These are phyloP conservation scores for Cutaneotrichosporon sp. DNA, from an alignment of 1,284 basidiomycete genomes.

Conservation along the genomic window DNA sequence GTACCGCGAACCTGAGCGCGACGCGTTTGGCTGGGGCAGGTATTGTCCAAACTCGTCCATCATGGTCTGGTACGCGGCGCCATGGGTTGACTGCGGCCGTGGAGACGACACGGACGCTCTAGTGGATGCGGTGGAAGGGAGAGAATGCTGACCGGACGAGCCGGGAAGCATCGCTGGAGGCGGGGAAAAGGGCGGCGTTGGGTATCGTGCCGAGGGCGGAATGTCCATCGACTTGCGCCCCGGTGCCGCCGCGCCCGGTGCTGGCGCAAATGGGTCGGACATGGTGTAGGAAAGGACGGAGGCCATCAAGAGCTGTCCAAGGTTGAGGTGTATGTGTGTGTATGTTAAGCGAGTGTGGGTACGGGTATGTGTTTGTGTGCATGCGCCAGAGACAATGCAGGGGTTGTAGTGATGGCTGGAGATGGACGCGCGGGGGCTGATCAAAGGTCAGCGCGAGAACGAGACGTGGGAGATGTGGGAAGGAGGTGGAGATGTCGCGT, in stretches of 20 bases:
- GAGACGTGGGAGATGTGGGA: too few relatives aligned
- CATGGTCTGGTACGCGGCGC: conserved; percentile 13
- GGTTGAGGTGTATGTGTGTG: conserved; percentile 1
- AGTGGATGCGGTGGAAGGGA: conserved; percentile 17
- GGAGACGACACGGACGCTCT: conserved; percentile 15
- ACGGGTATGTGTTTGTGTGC: background rate
- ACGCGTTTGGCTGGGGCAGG: conserved; percentile 4
- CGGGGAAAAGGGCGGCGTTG: conserved; percentile 12
- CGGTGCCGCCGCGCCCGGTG: background rate
- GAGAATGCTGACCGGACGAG: conserved; percentile 8
- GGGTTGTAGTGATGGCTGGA: too few relatives aligned
- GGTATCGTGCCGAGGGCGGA: conserved; percentile 8
- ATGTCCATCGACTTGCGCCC: conserved; percentile 16
- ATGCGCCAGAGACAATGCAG: too few relatives aligned
- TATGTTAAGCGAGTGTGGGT: too few relatives aligned
- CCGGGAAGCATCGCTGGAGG: conserved; percentile 1
- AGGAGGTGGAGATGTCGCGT: background rate
- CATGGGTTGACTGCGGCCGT: conserved; percentile 9
- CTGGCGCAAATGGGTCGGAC: conserved; percentile 17
- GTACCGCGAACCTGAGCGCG: conserved; percentile 1
- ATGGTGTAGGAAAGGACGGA: conserved; percentile 14
- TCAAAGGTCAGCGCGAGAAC: too few relatives aligned
- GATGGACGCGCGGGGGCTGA: background rate
- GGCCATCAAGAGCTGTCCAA: conserved; percentile 10
- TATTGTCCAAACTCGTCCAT: conserved; percentile 20